Evolutionary conservation across 73 alveolate genomes (phyloP).

Genomic region (Stentor roeselii): DNA sequence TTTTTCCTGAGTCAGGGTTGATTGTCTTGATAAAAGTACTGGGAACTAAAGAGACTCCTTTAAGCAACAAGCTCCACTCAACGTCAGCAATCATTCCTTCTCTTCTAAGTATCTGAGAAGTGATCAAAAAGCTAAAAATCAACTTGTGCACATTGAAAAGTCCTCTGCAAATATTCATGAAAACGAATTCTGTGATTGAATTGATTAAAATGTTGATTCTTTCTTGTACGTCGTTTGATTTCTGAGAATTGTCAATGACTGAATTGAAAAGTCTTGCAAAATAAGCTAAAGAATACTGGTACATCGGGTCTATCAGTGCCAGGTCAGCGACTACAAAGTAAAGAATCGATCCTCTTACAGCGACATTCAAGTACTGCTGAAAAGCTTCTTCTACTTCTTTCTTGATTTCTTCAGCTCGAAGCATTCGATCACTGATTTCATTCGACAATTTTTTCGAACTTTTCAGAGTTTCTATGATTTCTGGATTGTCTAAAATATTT

Average conservation of each 20-base stretch:
- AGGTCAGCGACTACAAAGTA: conserved; percentile 97
- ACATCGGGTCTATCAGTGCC: conserved; percentile 97
- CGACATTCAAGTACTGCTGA: conserved; percentile 74
- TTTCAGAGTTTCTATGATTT: conserved; percentile 78
- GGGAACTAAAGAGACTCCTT: conserved; percentile 53
- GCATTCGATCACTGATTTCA: conserved; percentile 26
- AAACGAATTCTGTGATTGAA: conserved; percentile 85
- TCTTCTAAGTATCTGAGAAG: conserved; percentile 86
- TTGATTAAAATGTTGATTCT: conserved; percentile 87
- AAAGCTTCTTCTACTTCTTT: conserved; percentile 82
- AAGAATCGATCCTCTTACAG: conserved; percentile 94
- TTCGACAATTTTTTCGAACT: conserved; percentile 68
- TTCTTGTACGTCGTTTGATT: conserved; percentile 76
- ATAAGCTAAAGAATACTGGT: conserved; percentile 97
- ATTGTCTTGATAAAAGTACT: conserved; percentile 34
- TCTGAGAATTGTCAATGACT: conserved; percentile 83
- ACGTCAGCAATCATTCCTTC: conserved; percentile 73
- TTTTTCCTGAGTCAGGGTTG: conserved; percentile 44
- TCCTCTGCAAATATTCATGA: conserved; percentile 97
- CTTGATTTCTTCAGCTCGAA: conserved; percentile 73
- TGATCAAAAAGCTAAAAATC: conserved; percentile 94
- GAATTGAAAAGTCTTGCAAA: conserved; percentile 91
- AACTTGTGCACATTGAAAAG: conserved; percentile 97
- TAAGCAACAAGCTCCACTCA: conserved; percentile 83
- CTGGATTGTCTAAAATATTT: conserved; percentile 88